Conservation (phyloP, 1,139 yeast species). For the Saccharomyces hybrid region DNA sequence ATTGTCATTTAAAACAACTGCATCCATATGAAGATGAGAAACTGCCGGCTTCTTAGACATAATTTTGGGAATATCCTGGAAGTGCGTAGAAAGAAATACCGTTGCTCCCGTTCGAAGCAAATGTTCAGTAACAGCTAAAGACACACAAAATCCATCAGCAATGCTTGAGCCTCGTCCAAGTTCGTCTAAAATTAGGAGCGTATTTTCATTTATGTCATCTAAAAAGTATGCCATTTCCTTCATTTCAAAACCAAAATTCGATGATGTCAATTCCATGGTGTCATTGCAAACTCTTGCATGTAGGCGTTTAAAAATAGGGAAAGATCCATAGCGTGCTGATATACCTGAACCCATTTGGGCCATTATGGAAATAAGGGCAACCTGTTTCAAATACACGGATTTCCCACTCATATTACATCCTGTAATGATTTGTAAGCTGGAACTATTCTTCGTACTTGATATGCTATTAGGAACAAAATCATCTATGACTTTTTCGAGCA, state of each 20-base stretch:
- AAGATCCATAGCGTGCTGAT: constrained; percentile 38
- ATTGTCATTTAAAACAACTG: constrained; percentile 15
- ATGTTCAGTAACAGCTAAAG: constrained; percentile 36
- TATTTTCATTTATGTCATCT: constrained; percentile 29
- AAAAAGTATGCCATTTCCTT: constrained; percentile 39
- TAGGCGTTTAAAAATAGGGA: constrained; percentile 35
- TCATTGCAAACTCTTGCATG: constrained; percentile 38
- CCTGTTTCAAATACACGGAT: constrained; percentile 39
- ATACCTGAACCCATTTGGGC: constrained; percentile 42
- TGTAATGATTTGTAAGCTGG: constrained; percentile 39
- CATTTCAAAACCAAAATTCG: constrained; percentile 42
- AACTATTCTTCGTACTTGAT: constrained; percentile 31
- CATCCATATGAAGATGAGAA: constrained; percentile 30
- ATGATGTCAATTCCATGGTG: constrained; percentile 31
- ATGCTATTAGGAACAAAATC: constrained; percentile 38
- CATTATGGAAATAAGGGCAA: constrained; percentile 37
- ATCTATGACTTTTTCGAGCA: constrained; percentile 30
- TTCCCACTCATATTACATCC: constrained; percentile 47
- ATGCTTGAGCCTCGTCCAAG: constrained; percentile 41
- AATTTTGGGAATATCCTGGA: constrained; percentile 34
- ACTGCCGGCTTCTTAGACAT: constrained; percentile 31
- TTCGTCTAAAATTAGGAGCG: constrained; percentile 40
- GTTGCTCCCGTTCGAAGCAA: constrained; percentile 27
- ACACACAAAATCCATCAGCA: constrained; percentile 38
- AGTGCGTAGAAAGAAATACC: constrained; percentile 38